Evolutionary conservation across 495 filamentous ascomycete species (phyloP), one percentile per base, ranked within the genome.

Genomic region (Xylaria grammica): DNA sequence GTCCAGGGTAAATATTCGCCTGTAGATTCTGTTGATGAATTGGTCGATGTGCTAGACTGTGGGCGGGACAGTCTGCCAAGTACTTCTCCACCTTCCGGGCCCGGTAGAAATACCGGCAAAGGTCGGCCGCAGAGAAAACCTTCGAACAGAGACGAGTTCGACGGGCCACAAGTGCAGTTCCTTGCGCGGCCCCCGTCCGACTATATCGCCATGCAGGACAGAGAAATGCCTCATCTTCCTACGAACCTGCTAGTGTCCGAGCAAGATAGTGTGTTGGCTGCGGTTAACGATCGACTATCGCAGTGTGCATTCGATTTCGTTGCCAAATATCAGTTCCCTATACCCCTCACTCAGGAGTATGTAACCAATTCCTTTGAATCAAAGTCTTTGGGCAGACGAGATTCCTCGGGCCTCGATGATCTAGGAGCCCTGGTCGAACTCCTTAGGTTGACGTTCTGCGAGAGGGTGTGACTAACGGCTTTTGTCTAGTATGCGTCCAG

Each of bases 221-320:
- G 87, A 67, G 91, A 93, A 71, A 80, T 96, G 46, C 91, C 90
- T 46, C 86, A 89, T 77, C 87, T 94, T 45, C 92, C 91, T 60
- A 90, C 90, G 79, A 91, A 91, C 77, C 86, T 96, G 38, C 81
- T 91, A 70, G 88, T 90, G 60, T 86, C 91, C 74, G 91, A 94
- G 76, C 91, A 94, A 82, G 91, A 96, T 76, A 86, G 82, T 72
- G 89, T 94, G 66, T 80, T 96, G 62, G 85, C 83, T 57, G 81
- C 86, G 67, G 90, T 96, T 75, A 94, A 96, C 79, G 90, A 93
- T 75, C 85, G 90, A 56, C 81, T 96, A 46, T 92, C 91, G 48
- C 88, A 89, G 74, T 94, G 90, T 74, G 92, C 91, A 29, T 96
- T 89, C 81, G 90, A 94, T 81, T 96, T 94, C 75, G 86, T 96